Evolutionary conservation across 345 rosid genomes (phyloP).

Genomic region (Adansonia digitata): DNA sequence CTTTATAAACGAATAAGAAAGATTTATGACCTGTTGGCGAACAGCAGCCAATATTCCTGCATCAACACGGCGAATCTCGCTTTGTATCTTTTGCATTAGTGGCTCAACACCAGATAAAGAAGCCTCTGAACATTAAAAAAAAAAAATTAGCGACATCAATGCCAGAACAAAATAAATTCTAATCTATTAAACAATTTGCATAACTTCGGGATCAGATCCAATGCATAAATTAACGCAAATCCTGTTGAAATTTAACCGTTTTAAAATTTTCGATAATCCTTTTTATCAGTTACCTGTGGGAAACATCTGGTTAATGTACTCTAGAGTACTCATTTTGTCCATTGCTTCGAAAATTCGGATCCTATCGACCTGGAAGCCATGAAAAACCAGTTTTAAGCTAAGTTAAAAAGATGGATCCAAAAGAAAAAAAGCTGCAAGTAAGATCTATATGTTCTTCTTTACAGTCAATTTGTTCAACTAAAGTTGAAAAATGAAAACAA

Average conservation of each 20-base stretch:
- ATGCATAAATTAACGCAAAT: background rate
- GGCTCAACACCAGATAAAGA: slow-evolving; percentile 97
- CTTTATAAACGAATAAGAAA: slow-evolving; percentile 2
- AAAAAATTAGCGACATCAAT: slow-evolving; percentile 5
- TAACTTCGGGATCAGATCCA: slow-evolving; percentile 11
- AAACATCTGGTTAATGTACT: slow-evolving; percentile 98
- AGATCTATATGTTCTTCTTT: background rate
- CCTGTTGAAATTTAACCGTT: background rate
- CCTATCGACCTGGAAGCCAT: slow-evolving; percentile 6
- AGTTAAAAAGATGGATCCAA: background rate
- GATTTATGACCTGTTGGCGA: slow-evolving; percentile 77
- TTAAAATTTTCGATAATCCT: background rate
- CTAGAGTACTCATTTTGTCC: slow-evolving; percentile 93
- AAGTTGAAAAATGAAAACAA: background rate
- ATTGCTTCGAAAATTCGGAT: slow-evolving; percentile 29
- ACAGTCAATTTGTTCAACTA: background rate
- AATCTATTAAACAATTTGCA: background rate
- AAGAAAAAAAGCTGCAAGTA: background rate
- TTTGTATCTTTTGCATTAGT: slow-evolving; percentile 90
- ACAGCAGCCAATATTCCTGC: slow-evolving; percentile 88
- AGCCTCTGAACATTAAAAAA: slow-evolving; percentile 61
- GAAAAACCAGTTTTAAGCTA: background rate
- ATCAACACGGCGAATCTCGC: slow-evolving; percentile 94
- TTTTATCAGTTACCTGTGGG: slow-evolving; percentile 61
- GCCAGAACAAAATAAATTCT: background rate